These are phyloP conservation scores for Cicer bijugum DNA, from an alignment of 306 rosid species.

Conservation along the genomic window DNA sequence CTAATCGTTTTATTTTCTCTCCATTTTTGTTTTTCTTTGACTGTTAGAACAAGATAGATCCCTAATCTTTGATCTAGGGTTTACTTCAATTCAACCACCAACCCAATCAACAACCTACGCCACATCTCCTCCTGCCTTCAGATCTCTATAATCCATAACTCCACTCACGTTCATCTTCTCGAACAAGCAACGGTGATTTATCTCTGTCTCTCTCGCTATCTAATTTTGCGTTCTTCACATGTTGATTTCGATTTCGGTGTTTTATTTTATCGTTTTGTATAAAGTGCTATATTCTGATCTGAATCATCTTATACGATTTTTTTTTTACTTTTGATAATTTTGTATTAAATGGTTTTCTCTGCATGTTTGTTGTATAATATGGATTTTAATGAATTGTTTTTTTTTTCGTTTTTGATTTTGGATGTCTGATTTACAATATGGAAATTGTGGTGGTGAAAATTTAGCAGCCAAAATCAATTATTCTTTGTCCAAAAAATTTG, in stretches of 20 bases:
- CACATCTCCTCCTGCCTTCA: neutral
- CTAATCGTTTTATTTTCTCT: neutral
- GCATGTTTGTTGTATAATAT: neutral
- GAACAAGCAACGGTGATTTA: conserved; percentile 29
- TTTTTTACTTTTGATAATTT: neutral
- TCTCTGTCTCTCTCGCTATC: conserved; percentile 25
- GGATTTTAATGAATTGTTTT: neutral
- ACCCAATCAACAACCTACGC: neutral
- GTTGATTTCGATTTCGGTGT: conserved; percentile 17
- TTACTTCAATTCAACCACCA: conserved; percentile 6
- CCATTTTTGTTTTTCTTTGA: neutral
- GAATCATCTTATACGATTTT: neutral
- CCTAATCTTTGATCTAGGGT: conserved; percentile 1
- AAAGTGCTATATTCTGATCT: neutral
- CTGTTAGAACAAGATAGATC: neutral
- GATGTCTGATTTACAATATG: neutral
- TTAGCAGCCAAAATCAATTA: neutral
- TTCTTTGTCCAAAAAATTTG: neutral
- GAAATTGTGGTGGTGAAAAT: neutral
- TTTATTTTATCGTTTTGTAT: neutral
- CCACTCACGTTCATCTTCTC: neutral
- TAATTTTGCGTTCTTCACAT: conserved; percentile 17
- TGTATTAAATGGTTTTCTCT: neutral
- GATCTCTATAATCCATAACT: conserved; percentile 11
- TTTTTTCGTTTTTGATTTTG: neutral